Base-by-base conservation (phyloP, 306 rosid species). In the Cucumis melo region DNA sequence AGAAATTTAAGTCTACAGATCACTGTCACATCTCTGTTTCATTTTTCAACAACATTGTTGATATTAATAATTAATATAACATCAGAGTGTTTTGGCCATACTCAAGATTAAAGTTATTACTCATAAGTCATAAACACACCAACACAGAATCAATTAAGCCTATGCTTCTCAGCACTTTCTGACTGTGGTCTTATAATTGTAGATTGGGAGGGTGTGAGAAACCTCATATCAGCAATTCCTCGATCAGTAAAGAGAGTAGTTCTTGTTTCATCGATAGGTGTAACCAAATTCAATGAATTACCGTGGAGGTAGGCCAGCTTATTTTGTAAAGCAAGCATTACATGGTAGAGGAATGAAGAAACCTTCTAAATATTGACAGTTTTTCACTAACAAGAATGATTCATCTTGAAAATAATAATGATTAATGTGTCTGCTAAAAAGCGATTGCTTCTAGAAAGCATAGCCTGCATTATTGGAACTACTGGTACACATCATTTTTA, bases 201-300 rank as follows among this genome's bases (percentile, higher is more conserved):
- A 93, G 98, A 93, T 90, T 93, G 98, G 97, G 91, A 86, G 75
- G 98, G 98, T 78, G 97, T 88, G 83, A 93, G 86, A 82, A 93
- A 93, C 84, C 87, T 93, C 74, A 76, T 93, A 72, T 87, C 97
- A 72, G 90, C 87, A 55, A 79, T 93, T 79, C 97, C 97, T 80
- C 79, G 88, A 11, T 82, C 97, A 11, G 88, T 93, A 79, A 85
- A 88, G 87, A 90, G 94, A 80, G 82, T 91, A 72, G 90, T 93
- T 87, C 98, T 91, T 77, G 98, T 93, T 72, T 93, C 98, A 38
- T 93, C 98, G 74, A 78, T 93, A 21, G 98, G 98, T n/a, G 98
- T 93, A 78, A 93, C 98, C 74, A 93, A 93, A 87, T 91, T 17
- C 85, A 88, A 83, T 82, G 97, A 91, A 84, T 87, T 93, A 77